These are phyloP conservation scores for Monosporascus sp. DNA, from an alignment of 2,329 filamentous ascomycete genomes.

Conservation along the genomic window DNA sequence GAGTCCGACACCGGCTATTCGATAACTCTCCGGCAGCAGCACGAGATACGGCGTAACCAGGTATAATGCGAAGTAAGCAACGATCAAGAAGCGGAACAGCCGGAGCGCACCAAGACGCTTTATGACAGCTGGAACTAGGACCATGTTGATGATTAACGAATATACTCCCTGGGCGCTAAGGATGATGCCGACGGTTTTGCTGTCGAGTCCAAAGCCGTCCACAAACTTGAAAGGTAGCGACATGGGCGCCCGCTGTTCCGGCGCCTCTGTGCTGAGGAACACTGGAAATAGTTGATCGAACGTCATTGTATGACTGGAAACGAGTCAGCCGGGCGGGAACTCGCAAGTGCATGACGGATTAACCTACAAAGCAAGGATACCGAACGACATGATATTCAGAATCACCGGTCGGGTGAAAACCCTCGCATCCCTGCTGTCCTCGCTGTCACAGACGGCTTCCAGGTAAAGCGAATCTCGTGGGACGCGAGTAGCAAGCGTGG, in stretches of 20 bases:
- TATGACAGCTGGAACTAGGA: conserved; percentile 76
- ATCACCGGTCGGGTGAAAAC: conserved; percentile 82
- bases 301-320: conserved; percentile 82
- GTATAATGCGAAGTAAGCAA: conserved; percentile 85
- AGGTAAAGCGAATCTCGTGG: conserved; percentile 34
- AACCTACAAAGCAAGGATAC: conserved; percentile 89
- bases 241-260: conserved; percentile 41
- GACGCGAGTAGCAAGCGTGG: conserved; percentile 19
- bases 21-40: conserved; percentile 66
- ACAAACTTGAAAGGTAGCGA: conserved; percentile 82
- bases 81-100: conserved; percentile 75
- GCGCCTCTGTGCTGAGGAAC: conserved; percentile 68
- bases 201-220: conserved; percentile 78
- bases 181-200: conserved; percentile 80
- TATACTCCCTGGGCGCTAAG: conserved; percentile 85
- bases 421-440: conserved; percentile 35
- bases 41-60: conserved; percentile 83
- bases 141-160: conserved; percentile 79
- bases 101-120: conserved; percentile 70
- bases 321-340: conserved; percentile 8
- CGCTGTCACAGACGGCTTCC: conserved; percentile 17
- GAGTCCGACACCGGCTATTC: conserved; percentile 69
- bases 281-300: conserved; percentile 93
- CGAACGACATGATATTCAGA: conserved; percentile 83
- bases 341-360: conserved; percentile 1